Evolutionary conservation across 1,284 basidiomycete species (phyloP).

Genomic region (Ustilago bromivora): DNA sequence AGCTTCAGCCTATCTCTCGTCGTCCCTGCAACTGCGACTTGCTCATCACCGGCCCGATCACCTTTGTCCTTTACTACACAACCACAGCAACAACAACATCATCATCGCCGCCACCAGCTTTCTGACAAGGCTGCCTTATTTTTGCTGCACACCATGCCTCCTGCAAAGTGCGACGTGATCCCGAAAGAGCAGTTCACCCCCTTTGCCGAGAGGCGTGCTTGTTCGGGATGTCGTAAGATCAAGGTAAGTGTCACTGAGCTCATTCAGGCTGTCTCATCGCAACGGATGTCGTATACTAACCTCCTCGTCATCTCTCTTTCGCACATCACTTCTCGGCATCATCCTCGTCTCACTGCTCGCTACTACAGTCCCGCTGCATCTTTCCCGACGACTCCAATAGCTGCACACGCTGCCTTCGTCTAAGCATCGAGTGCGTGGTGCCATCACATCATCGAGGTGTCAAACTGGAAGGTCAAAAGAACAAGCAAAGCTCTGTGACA

Average conservation of each 20-base stretch:
- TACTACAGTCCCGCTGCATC: slow-evolving; percentile 45
- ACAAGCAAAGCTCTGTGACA: slow-evolving; percentile 16
- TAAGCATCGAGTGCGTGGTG: slow-evolving; percentile 43
- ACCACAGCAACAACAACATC: background rate
- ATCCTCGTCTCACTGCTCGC: background rate
- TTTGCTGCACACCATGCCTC: slow-evolving; percentile 30
- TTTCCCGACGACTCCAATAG: slow-evolving; percentile 42
- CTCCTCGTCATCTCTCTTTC: too few relatives aligned
- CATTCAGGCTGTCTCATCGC: too few relatives aligned
- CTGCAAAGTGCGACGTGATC: slow-evolving; percentile 57
- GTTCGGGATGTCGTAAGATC: slow-evolving; percentile 53
- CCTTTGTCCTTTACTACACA: background rate
- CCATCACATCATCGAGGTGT: slow-evolving; percentile 51
- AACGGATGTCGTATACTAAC: too few relatives aligned
- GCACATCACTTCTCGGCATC: background rate
- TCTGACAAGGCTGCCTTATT: background rate
- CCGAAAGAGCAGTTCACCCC: slow-evolving; percentile 49
- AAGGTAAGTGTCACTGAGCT: slow-evolving; percentile 21
- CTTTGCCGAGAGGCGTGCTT: slow-evolving; percentile 47
- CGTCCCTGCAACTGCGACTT: background rate
- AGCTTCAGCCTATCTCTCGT: background rate
- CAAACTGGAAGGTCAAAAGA: slow-evolving; percentile 37
- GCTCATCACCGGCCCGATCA: slow-evolving; percentile 4
- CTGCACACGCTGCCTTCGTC: slow-evolving; percentile 48
- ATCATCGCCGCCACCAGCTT: background rate